Base-by-base conservation (phyloP, 352 stramenopile genomes). In the Phytophthora ramorum region DNA sequence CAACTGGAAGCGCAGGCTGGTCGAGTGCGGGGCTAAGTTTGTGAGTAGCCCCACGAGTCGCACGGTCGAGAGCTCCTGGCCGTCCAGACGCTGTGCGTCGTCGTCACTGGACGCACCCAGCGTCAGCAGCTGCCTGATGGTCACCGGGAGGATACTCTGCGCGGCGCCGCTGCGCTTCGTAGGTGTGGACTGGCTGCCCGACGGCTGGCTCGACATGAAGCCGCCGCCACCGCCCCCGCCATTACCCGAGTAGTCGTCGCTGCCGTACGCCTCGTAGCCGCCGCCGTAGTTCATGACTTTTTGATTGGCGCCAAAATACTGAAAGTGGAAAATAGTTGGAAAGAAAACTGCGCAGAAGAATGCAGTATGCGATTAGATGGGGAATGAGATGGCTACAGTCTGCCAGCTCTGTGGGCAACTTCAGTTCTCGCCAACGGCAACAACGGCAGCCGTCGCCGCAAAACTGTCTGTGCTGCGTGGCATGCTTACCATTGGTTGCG, bases 111-210 rank as follows among this genome's bases (percentile, higher is more conserved):
- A 56, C 4, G 70, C 47, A 9, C 57, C 46, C 22, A 84, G 58
- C 24, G 57, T 79, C 17, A 89, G 69, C 45, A 97, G 43, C 81
- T 98, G 97, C 56, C 85, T 83, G 62, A 98, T 82, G 1, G 92
- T 98, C 28, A 98, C 71, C 10, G 96, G 93, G n/a, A 97, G 83
- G n/a, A 98, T 66, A 37, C 89, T 97, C 83, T 98, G 95, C 28
- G 71, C 64, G 30, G 53, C 69, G 32, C 73, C 47, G 30, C 81
- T 75, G 28, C 76, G 77, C 57, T 89, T 89, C 37, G 32, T 79
- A 10, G 78, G 81, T 46, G 84, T 90, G 28, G 63, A 47, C 63
- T 92, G 84, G 47, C 74, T 90, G 34, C 56, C 63, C 10, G 50
- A 59, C 2, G 68, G 72, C 58, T 91, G 74, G 57, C 81, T 91